These are phyloP conservation scores for Leptoxyphium fumago DNA, from an alignment of 2,329 filamentous ascomycete genomes.

Conservation along the genomic window DNA sequence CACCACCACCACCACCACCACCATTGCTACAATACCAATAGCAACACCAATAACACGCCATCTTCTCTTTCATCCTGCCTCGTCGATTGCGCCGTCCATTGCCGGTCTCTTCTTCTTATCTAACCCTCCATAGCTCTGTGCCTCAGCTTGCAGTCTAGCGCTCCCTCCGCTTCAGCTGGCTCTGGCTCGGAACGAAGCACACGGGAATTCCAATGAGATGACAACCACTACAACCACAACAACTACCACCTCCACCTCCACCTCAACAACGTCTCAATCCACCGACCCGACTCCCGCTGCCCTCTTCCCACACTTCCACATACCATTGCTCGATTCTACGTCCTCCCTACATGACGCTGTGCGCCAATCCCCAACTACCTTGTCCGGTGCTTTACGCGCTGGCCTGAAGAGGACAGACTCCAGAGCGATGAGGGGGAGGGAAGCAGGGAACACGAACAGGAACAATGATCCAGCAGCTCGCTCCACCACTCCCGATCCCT, in stretches of 20 bases:
- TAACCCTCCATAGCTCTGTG: background rate
- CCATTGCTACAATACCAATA: background rate
- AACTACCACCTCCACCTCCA: slow-evolving; percentile 11
- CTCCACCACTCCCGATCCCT: background rate
- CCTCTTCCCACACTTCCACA: slow-evolving; percentile 3
- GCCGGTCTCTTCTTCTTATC: background rate
- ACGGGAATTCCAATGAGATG: background rate
- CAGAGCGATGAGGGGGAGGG: background rate
- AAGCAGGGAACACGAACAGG: background rate
- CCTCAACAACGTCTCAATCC: background rate
- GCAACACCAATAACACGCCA: background rate
- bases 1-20: background rate
- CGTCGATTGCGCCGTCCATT: background rate
- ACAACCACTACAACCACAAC: background rate
- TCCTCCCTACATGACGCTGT: background rate
- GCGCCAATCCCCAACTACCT: background rate
- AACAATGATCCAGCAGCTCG: slow-evolving; percentile 5
- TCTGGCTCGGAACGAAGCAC: background rate
- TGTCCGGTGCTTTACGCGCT: background rate
- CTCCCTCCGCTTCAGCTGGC: background rate
- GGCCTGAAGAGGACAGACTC: slow-evolving; percentile 5
- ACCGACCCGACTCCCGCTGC: slow-evolving; percentile 4
- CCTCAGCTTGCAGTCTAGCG: background rate
- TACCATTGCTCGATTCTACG: slow-evolving; percentile 6
- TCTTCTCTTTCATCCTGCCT: background rate